A percentile compares a stretch with the other conserved stretches of the same genome.
These are phyloP conservation scores for Phialophora chinensis DNA, from an alignment of 2,329 filamentous ascomycete species.

Conservation along the genomic window DNA sequence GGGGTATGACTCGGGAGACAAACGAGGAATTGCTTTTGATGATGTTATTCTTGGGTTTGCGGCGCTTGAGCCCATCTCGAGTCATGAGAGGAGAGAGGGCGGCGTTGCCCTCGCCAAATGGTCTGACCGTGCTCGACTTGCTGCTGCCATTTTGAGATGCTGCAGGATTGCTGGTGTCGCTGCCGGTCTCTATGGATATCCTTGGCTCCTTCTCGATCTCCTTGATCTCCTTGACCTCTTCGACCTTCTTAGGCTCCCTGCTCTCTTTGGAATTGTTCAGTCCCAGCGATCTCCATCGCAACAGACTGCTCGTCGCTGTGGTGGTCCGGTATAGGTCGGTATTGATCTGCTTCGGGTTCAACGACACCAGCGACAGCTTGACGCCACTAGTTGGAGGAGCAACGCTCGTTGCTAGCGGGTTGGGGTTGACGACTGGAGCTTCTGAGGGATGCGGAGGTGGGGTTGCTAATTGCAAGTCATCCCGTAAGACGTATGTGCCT, in stretches of 20 bases:
- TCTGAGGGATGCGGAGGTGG: conserved; percentile 96
- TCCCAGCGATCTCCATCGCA: conserved; percentile 39
- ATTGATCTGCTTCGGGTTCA: conserved; percentile 65
- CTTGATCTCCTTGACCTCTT: conserved; percentile 58
- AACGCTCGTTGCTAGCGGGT: conserved; percentile 84
- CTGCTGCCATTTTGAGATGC: conserved; percentile 51
- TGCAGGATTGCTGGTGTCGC: conserved; percentile 57
- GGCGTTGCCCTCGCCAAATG: conserved; percentile 86
- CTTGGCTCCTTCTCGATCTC: conserved; percentile 67
- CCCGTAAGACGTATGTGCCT: conserved; percentile 88
- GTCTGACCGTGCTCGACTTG: conserved; percentile 55
- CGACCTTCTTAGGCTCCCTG: conserved; percentile 49
- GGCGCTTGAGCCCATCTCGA: conserved; percentile 72
- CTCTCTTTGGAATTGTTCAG: conserved; percentile 37
- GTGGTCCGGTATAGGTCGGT: conserved; percentile 58
- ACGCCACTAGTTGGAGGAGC: conserved; percentile 85
- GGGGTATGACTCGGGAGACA: conserved; percentile 92
- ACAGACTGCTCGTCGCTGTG: conserved; percentile 55
- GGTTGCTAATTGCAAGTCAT: conserved; percentile 89
- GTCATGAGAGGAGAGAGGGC: conserved; percentile 67
- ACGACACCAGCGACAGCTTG: conserved; percentile 76
- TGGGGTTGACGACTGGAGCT: conserved; percentile 82
- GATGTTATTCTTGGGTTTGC: conserved; percentile 98
- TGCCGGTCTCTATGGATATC: conserved; percentile 65
- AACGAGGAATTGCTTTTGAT: conserved; percentile 98